phyloP scores from a whole-genome alignment of 805 yeast species.

The Yarrowia keelungensis region DNA sequence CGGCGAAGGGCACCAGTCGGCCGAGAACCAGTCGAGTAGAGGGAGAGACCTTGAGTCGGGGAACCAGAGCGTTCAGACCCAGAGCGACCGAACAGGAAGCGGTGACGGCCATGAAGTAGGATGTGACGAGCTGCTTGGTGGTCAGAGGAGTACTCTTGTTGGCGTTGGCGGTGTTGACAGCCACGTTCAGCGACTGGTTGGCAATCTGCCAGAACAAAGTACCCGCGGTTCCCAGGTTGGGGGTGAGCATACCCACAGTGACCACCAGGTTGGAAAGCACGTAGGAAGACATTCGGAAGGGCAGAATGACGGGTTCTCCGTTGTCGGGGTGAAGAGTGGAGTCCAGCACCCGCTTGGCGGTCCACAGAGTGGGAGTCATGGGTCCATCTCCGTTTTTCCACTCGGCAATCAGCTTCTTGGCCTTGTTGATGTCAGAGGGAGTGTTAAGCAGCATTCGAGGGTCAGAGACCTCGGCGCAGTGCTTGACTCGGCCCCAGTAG shows the following conservation, averaged over 20 bases:
- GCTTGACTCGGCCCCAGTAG: constrained; percentile 93
- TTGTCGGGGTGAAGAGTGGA: constrained; percentile 97
- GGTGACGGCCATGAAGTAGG: constrained; percentile 85
- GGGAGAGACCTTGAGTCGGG: constrained; percentile 77
- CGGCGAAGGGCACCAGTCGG: constrained; percentile 96
- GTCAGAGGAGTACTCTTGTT: constrained; percentile 93
- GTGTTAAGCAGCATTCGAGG: constrained; percentile 88
- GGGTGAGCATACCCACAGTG: constrained; percentile 97
- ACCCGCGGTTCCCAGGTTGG: constrained; percentile 86
- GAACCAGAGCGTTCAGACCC: constrained; percentile 91
- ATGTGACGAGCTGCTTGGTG: constrained; percentile 74
- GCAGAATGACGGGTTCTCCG: constrained; percentile 88
- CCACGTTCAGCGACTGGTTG: constrained; percentile 95
- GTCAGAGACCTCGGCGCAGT: constrained; percentile 90
- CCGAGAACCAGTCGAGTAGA: constrained; percentile 73
- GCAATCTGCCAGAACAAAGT: constrained; percentile 98
- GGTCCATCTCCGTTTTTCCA: constrained; percentile 72
- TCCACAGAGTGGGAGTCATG: constrained; percentile 87
- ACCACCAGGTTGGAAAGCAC: constrained; percentile 93
- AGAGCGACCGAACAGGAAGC: constrained; percentile 96
- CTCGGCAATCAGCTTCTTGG: constrained; percentile 71
- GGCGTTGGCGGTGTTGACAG: constrained; percentile 94
- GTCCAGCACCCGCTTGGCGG: constrained; percentile 83
- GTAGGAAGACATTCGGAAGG: constrained; percentile 96
- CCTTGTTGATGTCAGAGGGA: constrained; percentile 62